Evolutionary conservation across 495 filamentous ascomycete genomes (phyloP).

Genomic region (Neurospora sp.): DNA sequence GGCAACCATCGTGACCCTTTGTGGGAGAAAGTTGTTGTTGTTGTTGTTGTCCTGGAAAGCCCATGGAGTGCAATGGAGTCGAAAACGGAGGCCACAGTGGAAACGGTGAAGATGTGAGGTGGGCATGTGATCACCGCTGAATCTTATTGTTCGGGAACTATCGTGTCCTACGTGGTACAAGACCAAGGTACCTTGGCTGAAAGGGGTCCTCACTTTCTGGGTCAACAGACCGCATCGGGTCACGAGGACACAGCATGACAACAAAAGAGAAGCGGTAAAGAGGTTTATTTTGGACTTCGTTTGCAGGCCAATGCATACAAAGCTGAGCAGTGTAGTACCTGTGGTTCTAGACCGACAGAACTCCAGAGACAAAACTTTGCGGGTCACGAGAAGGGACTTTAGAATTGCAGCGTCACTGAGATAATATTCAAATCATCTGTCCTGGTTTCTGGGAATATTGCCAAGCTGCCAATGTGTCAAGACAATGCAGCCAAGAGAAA

Average conservation of each 20-base stretch:
- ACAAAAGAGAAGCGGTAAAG: slow-evolving; percentile 10
- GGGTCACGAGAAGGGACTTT: background rate
- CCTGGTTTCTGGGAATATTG: background rate
- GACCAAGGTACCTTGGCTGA: background rate
- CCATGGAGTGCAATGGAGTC: background rate
- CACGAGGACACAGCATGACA: slow-evolving; percentile 6
- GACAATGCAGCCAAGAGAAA: background rate
- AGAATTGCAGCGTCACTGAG: background rate
- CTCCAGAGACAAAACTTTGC: background rate
- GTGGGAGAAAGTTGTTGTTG: background rate
- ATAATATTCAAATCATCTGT: background rate
- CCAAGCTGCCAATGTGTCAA: background rate
- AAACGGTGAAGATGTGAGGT: background rate
- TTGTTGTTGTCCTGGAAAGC: background rate
- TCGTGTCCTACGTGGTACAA: background rate
- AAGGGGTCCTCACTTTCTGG: background rate
- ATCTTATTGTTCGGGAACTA: slow-evolving; percentile 8
- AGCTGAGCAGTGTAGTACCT: background rate
- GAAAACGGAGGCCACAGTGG: background rate
- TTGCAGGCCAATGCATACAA: background rate
- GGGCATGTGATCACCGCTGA: slow-evolving; percentile 16
- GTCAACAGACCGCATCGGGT: slow-evolving; percentile 1
- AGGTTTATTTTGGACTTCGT: background rate
- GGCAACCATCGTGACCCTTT: slow-evolving; percentile 10
- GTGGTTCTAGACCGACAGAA: background rate